Conservation (phyloP, 305 asterid genomes). For the Stenogyne calaminthoides region DNA sequence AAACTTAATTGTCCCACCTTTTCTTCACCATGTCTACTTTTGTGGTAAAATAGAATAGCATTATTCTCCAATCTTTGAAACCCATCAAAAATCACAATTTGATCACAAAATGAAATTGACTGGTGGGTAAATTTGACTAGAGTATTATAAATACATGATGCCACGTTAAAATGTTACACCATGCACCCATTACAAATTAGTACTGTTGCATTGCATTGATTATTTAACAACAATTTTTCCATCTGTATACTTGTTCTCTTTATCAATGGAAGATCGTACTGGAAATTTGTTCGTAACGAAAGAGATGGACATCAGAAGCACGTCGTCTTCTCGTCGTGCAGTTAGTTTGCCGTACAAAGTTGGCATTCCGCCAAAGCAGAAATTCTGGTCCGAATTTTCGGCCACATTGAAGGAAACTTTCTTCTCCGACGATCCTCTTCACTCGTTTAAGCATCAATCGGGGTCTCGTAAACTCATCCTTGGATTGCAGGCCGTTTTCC, state of each 20-base stretch:
- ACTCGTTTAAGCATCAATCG: slow-evolving; percentile 68
- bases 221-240: background rate
- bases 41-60: background rate
- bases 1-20: background rate
- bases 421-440: slow-evolving; percentile 72
- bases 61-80: slow-evolving; percentile 2
- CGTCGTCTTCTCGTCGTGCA: slow-evolving; percentile 37
- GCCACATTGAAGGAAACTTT: slow-evolving; percentile 61
- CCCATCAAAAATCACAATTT: too few species aligned
- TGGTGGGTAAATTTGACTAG: background rate
- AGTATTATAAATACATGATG: slow-evolving; percentile 24
- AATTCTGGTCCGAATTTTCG: slow-evolving; percentile 49
- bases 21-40: background rate
- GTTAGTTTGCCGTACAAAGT: slow-evolving; percentile 59
- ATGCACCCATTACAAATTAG: background rate
- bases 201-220: slow-evolving; percentile 30
- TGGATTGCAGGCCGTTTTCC: slow-evolving; percentile 71
- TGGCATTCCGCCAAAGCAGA: slow-evolving; percentile 72
- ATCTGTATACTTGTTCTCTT: slow-evolving; percentile 8
- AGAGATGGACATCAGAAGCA: slow-evolving; percentile 51
- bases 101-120: too few species aligned
- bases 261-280: slow-evolving; percentile 40
- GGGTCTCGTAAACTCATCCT: slow-evolving; percentile 62
- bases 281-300: slow-evolving; percentile 32
- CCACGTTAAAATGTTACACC: slow-evolving; percentile 9